Evolutionary conservation across 768 basidiomycete genomes (phyloP).

Genomic region (Termitomyces sp.): DNA sequence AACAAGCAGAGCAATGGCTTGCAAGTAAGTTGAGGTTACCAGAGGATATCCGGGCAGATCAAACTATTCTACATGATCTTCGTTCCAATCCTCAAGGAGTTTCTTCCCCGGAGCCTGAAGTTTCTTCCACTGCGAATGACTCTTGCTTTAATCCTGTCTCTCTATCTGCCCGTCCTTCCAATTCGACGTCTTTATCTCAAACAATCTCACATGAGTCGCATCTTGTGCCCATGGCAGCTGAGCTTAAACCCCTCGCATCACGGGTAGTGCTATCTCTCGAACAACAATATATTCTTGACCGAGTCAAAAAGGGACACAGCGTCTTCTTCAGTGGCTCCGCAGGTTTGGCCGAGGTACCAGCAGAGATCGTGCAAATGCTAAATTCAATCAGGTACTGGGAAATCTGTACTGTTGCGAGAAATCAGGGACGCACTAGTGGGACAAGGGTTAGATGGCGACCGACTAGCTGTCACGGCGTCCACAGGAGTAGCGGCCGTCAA

Average conservation of each 20-base stretch:
- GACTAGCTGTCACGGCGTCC: slow-evolving; percentile 69
- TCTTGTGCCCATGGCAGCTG: neutral
- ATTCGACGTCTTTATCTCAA: neutral
- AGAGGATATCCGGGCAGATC: neutral
- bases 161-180: neutral
- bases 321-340: slow-evolving; percentile 88
- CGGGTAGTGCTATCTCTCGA: slow-evolving; percentile 41
- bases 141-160: neutral
- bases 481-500: slow-evolving; percentile 79
- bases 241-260: neutral
- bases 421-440: slow-evolving; percentile 50
- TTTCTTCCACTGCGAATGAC: neutral
- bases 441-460: slow-evolving; percentile 9
- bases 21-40: slow-evolving; percentile 13
- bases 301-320: slow-evolving; percentile 53
- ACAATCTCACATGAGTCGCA: neutral
- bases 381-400: slow-evolving; percentile 58
- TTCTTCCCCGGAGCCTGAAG: neutral
- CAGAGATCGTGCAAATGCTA: neutral
- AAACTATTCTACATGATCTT: neutral
- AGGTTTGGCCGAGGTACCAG: slow-evolving; percentile 33
- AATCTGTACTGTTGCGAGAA: slow-evolving; percentile 73
- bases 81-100: neutral
- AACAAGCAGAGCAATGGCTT: slow-evolving; percentile 48
- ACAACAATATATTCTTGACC: slow-evolving; percentile 41